phyloP scores from a whole-genome alignment of 495 filamentous ascomycete genomes.

The Penicillium salamii region DNA sequence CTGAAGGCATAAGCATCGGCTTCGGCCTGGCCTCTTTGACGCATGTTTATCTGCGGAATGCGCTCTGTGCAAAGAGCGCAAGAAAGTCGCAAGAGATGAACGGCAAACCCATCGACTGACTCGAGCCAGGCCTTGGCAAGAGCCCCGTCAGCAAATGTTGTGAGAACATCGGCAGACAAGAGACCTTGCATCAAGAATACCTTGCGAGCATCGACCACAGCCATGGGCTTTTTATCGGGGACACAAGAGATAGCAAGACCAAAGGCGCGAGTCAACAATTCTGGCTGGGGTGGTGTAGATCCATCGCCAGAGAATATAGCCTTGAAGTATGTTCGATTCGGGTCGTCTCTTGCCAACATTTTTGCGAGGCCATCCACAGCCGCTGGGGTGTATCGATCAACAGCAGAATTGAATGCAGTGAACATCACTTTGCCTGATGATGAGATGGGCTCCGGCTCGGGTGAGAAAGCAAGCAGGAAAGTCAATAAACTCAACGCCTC shows the following conservation, averaged over 20 bases:
- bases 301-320: constrained; percentile 75
- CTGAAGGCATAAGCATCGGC: constrained; percentile 45
- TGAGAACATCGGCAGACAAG: constrained; percentile 84
- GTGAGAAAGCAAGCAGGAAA: constrained; percentile 88
- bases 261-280: constrained; percentile 86
- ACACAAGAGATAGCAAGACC: constrained; percentile 81
- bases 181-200: constrained; percentile 88
- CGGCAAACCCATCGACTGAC: constrained; percentile 80
- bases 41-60: constrained; percentile 35
- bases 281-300: constrained; percentile 58
- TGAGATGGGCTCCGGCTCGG: constrained; percentile 55
- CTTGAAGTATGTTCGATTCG: constrained; percentile 80
- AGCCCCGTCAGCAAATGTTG: constrained; percentile 65
- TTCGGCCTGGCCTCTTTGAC: constrained; percentile 38
- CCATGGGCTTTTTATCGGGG: constrained; percentile 63
- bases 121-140: constrained; percentile 81
- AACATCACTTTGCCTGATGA: constrained; percentile 66
- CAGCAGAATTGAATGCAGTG: constrained; percentile 68
- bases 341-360: constrained; percentile 87
- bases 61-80: constrained; percentile 64
- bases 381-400: constrained; percentile 85
- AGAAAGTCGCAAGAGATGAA: constrained; percentile 70
- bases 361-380: constrained; percentile 91
- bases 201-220: constrained; percentile 75
- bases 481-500: constrained; percentile 84